Conservation (phyloP, 305 asterid species). For the Fraxinus ornus region DNA sequence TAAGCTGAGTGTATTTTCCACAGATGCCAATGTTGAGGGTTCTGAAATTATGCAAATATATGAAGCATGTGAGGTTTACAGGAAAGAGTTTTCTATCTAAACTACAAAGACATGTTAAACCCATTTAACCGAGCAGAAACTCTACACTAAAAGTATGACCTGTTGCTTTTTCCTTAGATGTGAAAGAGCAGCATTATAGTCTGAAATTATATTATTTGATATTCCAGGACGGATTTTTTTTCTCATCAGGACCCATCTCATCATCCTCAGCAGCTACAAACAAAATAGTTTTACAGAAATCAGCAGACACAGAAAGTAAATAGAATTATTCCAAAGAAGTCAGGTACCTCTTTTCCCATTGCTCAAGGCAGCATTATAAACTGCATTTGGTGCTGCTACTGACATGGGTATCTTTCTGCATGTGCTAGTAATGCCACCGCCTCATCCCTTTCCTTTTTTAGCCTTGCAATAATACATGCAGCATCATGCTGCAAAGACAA, state of each 20-base stretch:
- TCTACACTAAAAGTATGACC: slow-evolving; percentile 39
- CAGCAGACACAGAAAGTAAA: slow-evolving; percentile 13
- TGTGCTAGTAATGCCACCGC: slow-evolving; percentile 75
- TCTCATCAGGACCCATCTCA: slow-evolving; percentile 72
- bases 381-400: slow-evolving; percentile 42
- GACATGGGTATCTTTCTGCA: slow-evolving; percentile 85
- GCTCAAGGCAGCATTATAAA: slow-evolving; percentile 51
- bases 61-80: slow-evolving; percentile 1
- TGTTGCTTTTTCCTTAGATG: slow-evolving; percentile 86
- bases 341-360: slow-evolving; percentile 90
- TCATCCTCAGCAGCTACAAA: slow-evolving; percentile 69
- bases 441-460: slow-evolving; percentile 93
- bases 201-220: slow-evolving; percentile 63
- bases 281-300: slow-evolving; percentile 22
- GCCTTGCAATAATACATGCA: slow-evolving; percentile 96
- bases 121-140: slow-evolving; percentile 14
- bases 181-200: slow-evolving; percentile 78
- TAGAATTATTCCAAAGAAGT: background rate
- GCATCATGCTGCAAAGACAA: slow-evolving; percentile 81
- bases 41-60: slow-evolving; percentile 32
- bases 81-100: background rate
- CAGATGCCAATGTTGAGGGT: slow-evolving; percentile 69
- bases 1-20: slow-evolving; percentile 74
- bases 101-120: background rate
- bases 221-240: slow-evolving; percentile 73